These are phyloP conservation scores for Lagerstroemia speciosa DNA, from an alignment of 345 rosid genomes.

Conservation along the genomic window DNA sequence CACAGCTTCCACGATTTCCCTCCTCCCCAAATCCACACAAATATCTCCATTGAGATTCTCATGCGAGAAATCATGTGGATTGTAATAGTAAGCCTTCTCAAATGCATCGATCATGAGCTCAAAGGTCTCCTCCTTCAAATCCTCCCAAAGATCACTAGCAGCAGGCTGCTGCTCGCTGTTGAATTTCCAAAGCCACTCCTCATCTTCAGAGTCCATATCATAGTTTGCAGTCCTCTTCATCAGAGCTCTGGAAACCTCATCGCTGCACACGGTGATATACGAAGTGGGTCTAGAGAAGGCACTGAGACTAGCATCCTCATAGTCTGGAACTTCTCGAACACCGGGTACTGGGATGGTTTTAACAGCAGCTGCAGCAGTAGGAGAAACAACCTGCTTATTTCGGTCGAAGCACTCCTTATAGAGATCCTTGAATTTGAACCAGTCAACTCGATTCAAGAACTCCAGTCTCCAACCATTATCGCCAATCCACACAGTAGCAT, in stretches of 20 bases:
- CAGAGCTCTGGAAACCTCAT: constrained; percentile 81
- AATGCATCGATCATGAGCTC: constrained; percentile 86
- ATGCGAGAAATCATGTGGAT: constrained; percentile 42
- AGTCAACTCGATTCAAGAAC: constrained; percentile 57
- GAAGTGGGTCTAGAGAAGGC: constrained; percentile 44
- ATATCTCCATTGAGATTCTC: constrained; percentile 41
- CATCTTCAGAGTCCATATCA: constrained; percentile 96
- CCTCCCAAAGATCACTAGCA: constrained; percentile 24
- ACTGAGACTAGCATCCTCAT: constrained; percentile 19
- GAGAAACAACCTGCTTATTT: constrained; percentile 24
- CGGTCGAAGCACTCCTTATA: constrained; percentile 76
- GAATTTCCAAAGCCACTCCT: constrained; percentile 66
- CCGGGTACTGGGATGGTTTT: constrained; percentile 87
- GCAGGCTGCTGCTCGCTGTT: constrained; percentile 24
- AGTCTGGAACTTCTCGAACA: constrained; percentile 53
- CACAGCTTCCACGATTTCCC: constrained; percentile 63
- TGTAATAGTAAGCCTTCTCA: constrained; percentile 60
- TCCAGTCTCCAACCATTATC: constrained; percentile 84
- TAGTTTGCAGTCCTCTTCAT: constrained; percentile 51
- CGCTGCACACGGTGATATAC: constrained; percentile 45
- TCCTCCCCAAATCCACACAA: constrained; percentile 39
- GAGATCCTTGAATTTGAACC: constrained; percentile 77
- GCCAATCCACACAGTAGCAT: constrained; percentile 56
- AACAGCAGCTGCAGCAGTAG: constrained; percentile 17
- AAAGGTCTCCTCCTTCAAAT: constrained; percentile 49